Base-by-base conservation (phyloP, 805 yeast genomes). In the Myxozyma mucilagina region DNA sequence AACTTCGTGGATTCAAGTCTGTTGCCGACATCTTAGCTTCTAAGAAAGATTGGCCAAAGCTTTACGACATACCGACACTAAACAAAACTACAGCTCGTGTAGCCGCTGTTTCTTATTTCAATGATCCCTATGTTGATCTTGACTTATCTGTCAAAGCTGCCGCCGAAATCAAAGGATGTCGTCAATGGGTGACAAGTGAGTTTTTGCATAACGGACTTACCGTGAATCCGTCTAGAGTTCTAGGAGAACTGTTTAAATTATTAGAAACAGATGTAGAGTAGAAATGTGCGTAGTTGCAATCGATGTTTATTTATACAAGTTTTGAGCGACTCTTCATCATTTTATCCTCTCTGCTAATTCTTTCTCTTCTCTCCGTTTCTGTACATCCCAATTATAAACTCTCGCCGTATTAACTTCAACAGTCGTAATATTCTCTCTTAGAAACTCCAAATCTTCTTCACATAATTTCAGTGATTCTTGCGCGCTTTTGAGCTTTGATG, bases 381-480 rank as follows among this genome's bases (percentile, higher is more conserved):
- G 74, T 3, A 75, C 77, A 53, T 75, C 75, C 76, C 75, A 75
- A 66, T 73, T 74, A 47, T 45, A 47, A 18, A 68, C 72, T 66
- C 99, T 82, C 0, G 99, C 97, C 16, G 96, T 90, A 72, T 94
- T 94, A 54, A 94, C 99, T 74, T 94, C 98, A 92, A 94, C 90
- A 2, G 97, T 93, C 14, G 99, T 94, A 64, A 93, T 92, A 69
- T 91, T 91, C 67, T 89, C 94, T 66, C 94, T 83, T 63, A 87
- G 79, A 67, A 85, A 91, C 70, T 89, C 96, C 63, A 89, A 80
- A 72, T 90, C 99, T 65, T 89, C 96, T 67, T 89, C 84, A 41
- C 96, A 87, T 47, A 80, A 78, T 29, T 75, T 72, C 67, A 84
- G 80, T 65, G 83, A 87, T 43, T 80, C 77, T 67, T 82, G 76